Percentiles rank a stretch among this genome's conserved stretches.
Evolutionary conservation across 2,329 filamentous ascomycete genomes (phyloP).

Genomic region (Microthyrium microscopicum): DNA sequence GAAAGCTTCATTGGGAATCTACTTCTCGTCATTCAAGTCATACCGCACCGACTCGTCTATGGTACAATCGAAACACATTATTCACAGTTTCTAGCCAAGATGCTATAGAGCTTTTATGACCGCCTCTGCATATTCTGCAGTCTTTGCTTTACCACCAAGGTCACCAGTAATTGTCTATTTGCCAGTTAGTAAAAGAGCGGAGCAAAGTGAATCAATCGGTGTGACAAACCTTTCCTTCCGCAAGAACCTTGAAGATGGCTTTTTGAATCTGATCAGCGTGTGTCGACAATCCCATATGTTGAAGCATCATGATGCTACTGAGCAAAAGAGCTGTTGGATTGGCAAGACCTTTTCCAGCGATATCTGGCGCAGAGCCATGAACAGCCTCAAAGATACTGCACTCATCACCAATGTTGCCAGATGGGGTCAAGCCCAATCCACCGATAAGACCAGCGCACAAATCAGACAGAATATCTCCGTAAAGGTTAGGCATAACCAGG

Average conservation of each 20-base stretch:
- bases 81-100: slow-evolving; percentile 17
- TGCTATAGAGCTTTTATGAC: slow-evolving; percentile 47
- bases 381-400: slow-evolving; percentile 99
- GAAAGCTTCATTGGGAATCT: too few relatives aligned
- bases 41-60: slow-evolving; percentile 25
- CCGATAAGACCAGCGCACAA: slow-evolving; percentile 99
- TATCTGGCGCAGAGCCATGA: slow-evolving; percentile 92
- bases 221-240: slow-evolving; percentile 67
- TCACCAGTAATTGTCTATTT: slow-evolving; percentile 85
- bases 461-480: slow-evolving; percentile 98
- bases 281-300: slow-evolving; percentile 83
- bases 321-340: slow-evolving; percentile 95
- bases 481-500: slow-evolving; percentile 92
- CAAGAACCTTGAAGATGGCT: slow-evolving; percentile 86
- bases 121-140: slow-evolving; percentile 78
- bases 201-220: not conserved
- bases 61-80: slow-evolving; percentile 18
- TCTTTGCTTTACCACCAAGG: slow-evolving; percentile 91
- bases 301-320: slow-evolving; percentile 97
- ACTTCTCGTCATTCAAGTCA: too few relatives aligned
- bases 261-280: slow-evolving; percentile 81
- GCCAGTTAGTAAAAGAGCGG: slow-evolving; percentile 21
- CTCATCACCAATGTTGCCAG: slow-evolving; percentile 96
- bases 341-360: slow-evolving; percentile 86
- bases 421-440: slow-evolving; percentile 90